A percentile compares a stretch with the other conserved stretches of the same genome.
These are phyloP conservation scores for Xylaria sp. DNA, from an alignment of 2,329 filamentous ascomycete genomes.

Conservation along the genomic window DNA sequence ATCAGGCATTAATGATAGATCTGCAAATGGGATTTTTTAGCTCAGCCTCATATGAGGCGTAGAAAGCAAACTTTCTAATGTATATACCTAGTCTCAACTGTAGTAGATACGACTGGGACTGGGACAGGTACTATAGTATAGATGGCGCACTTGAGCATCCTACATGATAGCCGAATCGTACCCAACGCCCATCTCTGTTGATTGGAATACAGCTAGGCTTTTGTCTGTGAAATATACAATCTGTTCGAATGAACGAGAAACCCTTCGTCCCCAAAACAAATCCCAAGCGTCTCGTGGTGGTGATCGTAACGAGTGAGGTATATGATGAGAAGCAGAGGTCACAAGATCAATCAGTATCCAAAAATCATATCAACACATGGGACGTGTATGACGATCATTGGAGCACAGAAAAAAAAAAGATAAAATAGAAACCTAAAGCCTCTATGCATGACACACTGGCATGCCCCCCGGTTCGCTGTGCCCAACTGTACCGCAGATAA, in stretches of 20 bases:
- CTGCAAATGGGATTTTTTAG: conserved; percentile 29
- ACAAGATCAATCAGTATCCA: neutral
- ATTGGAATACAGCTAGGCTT: neutral
- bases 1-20: conserved; percentile 28
- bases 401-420: neutral
- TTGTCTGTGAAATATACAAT: conserved; percentile 2
- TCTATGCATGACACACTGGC: neutral
- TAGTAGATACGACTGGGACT: conserved; percentile 14
- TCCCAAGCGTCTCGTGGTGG: neutral
- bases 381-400: conserved; percentile 11
- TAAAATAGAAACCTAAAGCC: neutral
- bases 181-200: neutral
- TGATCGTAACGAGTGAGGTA: neutral
- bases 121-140: conserved; percentile 15
- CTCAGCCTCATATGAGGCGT: conserved; percentile 24
- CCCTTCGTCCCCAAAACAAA: neutral
- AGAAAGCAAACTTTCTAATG: conserved; percentile 19
- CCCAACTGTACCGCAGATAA: neutral
- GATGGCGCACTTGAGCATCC: conserved; percentile 22
- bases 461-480: neutral
- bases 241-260: neutral
- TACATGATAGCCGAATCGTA: conserved; percentile 18
- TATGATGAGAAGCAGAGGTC: conserved; percentile 6
- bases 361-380: neutral
- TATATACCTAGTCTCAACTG: conserved; percentile 15